phyloP scores from a whole-genome alignment of 352 stramenopile species.

The Aphanomyces astaci region DNA sequence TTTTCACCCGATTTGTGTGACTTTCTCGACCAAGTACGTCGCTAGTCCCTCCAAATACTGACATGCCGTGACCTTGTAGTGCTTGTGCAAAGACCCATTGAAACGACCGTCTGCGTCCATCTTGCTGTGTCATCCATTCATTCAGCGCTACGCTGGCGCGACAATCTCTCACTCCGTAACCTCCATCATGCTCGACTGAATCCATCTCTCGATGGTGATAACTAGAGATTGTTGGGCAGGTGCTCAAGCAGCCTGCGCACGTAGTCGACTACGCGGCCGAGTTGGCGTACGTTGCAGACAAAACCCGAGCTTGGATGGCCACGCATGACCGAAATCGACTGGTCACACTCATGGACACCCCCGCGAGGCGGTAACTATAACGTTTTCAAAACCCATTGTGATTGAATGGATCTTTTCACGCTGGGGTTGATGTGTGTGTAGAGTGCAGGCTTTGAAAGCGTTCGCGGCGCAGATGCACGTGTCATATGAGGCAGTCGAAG shows the following conservation, averaged over 20 bases:
- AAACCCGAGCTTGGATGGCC: constrained; percentile 13
- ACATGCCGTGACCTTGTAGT: too few relatives aligned
- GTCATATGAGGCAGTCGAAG: constrained; percentile 9
- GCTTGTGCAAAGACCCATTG: constrained; percentile 72
- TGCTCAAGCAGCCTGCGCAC: neutral
- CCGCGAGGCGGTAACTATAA: constrained; percentile 4
- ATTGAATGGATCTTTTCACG: too few relatives aligned
- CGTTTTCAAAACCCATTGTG: too few relatives aligned
- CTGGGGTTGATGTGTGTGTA: neutral
- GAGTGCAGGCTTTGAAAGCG: neutral
- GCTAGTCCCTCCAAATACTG: too few relatives aligned
- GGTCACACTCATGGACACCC: constrained; percentile 9
- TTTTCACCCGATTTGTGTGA: constrained; percentile 67
- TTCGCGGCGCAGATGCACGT: constrained; percentile 17
- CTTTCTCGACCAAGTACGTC: constrained; percentile 45
- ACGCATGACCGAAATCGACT: constrained; percentile 13
- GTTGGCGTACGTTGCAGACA: constrained; percentile 2
- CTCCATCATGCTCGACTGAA: neutral
- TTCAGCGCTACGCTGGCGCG: constrained; percentile 25
- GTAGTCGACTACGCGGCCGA: neutral
- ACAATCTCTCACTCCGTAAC: neutral
- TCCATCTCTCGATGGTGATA: neutral
- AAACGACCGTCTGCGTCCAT: constrained; percentile 37
- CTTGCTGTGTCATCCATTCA: constrained; percentile 64
- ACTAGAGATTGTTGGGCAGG: neutral